phyloP scores from a whole-genome alignment of 129 eudicot species.

The Escallonia rubra region DNA sequence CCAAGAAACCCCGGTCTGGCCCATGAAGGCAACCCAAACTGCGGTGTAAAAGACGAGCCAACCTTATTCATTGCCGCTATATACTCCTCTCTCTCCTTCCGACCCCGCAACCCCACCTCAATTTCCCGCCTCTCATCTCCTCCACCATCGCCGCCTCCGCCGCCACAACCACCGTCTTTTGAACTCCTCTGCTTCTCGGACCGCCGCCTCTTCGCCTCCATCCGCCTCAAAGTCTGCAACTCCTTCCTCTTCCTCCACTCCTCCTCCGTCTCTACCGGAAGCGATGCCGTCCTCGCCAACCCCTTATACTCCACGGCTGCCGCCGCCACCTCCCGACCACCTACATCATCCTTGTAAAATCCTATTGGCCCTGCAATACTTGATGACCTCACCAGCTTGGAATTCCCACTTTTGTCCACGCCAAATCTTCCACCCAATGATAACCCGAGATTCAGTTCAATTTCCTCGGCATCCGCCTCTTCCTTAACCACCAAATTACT shows the following conservation, averaged over 20 bases:
- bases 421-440: conserved; percentile 66
- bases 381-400: conserved; percentile 39
- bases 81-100: conserved; percentile 31
- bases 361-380: conserved; percentile 45
- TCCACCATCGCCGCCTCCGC: not conserved
- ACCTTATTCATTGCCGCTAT: conserved; percentile 21
- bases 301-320: conserved; percentile 13
- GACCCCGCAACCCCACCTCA: conserved; percentile 23
- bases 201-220: conserved; percentile 65
- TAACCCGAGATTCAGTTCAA: conserved; percentile 56
- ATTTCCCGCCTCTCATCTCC: conserved; percentile 6
- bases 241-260: conserved; percentile 69
- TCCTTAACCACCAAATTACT: not conserved
- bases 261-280: conserved; percentile 68
- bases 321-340: conserved; percentile 14
- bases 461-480: conserved; percentile 17
- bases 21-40: conserved; percentile 21
- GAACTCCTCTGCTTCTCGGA: conserved; percentile 46
- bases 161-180: conserved; percentile 19
- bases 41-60: conserved; percentile 19
- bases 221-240: conserved; percentile 50
- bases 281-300: conserved; percentile 42
- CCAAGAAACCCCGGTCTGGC: conserved; percentile 18
- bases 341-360: conserved; percentile 31
- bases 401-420: conserved; percentile 35